Base-by-base conservation (phyloP, 257 asterid species). In the Capsicum chinense region DNA sequence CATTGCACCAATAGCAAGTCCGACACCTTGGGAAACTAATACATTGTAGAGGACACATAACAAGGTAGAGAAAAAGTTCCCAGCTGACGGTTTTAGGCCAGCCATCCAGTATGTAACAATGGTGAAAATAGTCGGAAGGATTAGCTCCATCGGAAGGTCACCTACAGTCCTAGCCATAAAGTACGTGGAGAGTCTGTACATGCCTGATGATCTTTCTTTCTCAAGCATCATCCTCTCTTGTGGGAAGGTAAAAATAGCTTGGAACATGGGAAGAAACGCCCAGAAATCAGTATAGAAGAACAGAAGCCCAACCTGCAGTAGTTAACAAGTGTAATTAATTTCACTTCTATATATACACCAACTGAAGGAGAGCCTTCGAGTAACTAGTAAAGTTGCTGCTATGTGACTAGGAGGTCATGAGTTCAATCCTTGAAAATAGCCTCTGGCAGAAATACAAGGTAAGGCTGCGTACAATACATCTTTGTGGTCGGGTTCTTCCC, bases 221-320 rank as follows among this genome's bases (percentile, higher is more conserved):
- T 88, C 84, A 0, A 94, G 92, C 94, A 93, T 93, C 84, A 86
- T 57, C 0, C 93, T 89, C 12, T 95, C 99, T 73, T 88, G 87
- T 7, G 98, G 99, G 89, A 93, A 93, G 0, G 97, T 92, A 92
- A 91, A 94, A 79, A 95, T 91, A 1, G 98, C 98, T 63, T 91
- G 90, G 85, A 93, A 91, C 35, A 95, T 90, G 0, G 98, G 95
- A 58, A 85, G 87, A 88, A 93, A 94, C 15, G 97, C 97, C 99
- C 99, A 95, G 44, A 94, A 94, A 26, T 90, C 90, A 0, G 91
- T 52, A 63, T 44, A 69, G 84, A 95, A 94, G 90, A 92, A 94
- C 81, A 92, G 82, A 10, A 95, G 91, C 11, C 96, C 97, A 4
- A 92, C 90, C 97, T 94, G 87, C 88, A 86, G 7, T 33, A 35